A percentile compares a stretch with the other conserved stretches of the same genome.
These are phyloP conservation scores for Xanthoconium purpureum DNA, from an alignment of 768 basidiomycete species.

Conservation along the genomic window DNA sequence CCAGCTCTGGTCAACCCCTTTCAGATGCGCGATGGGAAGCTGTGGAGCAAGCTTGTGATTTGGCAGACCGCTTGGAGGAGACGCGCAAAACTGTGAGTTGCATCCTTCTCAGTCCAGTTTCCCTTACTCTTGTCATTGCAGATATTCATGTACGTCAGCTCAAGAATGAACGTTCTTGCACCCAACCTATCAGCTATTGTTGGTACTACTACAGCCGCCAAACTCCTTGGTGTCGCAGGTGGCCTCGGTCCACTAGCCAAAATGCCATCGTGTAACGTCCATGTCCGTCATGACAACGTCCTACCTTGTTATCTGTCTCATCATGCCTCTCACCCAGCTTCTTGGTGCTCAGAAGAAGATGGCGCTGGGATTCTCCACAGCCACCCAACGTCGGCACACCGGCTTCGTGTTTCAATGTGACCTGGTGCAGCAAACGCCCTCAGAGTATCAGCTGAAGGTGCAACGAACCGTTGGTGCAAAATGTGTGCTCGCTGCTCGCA, in stretches of 20 bases:
- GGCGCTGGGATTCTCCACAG: conserved; percentile 88
- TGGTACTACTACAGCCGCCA: conserved; percentile 97
- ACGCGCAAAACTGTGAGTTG: conserved; percentile 75
- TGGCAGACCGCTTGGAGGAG: conserved; percentile 85
- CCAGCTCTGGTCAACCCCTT: conserved; percentile 76
- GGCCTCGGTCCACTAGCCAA: conserved; percentile 87
- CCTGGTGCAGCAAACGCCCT: conserved; percentile 77
- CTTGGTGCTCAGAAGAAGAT: conserved; percentile 93
- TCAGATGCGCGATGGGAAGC: conserved; percentile 71
- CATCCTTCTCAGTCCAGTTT: not conserved
- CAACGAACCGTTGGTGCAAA: conserved; percentile 95
- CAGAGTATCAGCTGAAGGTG: conserved; percentile 87
- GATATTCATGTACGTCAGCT: conserved; percentile 99
- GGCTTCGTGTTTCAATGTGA: conserved; percentile 97
- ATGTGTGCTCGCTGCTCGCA: conserved; percentile 82
- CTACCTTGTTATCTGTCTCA: not conserved
- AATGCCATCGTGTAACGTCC: conserved; percentile 94
- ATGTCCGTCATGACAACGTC: conserved; percentile 50
- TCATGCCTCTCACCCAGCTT: conserved; percentile 49
- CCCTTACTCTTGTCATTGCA: conserved; percentile 29
- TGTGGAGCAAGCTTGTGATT: conserved; percentile 81
- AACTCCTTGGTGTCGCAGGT: conserved; percentile 95
- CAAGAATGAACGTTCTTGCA: conserved; percentile 96
- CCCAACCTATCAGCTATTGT: conserved; percentile 98
- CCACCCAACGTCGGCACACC: conserved; percentile 84